Base-by-base conservation (phyloP, 192 early-diverging fungal genomes). In the Entophlyctis luteolus region DNA sequence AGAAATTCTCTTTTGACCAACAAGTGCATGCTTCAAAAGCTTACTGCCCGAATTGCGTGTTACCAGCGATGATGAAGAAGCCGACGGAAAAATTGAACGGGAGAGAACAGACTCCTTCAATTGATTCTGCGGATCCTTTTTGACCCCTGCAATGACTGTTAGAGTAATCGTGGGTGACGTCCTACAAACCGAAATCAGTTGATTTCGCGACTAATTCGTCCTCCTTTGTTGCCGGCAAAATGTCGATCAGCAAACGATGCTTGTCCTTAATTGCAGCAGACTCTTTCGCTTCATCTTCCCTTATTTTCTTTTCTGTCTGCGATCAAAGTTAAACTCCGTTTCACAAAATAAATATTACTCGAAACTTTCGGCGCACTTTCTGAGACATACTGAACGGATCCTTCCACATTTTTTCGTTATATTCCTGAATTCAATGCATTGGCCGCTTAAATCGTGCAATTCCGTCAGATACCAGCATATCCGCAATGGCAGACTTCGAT, bases 301-400 rank as follows among this genome's bases (percentile, higher is more conserved):
- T 74, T 16, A 65, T 36, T 53, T 83, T 87, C 45, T 89, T 90
- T 20, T 89, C 87, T 62, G 37, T 47, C 33, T 29, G n/a, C 4
- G 23, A 25, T 29, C 25, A 63, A 33, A 10, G 12, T 23, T 35
- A 56, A 42, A 12, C n/a, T 8, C 10, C 39, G 8, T 2, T 29
- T 3, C 38, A 46, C 29, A 12, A 20, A 35, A 5, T 16, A 27
- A 18, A 29, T 33, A 54, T 28, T 55, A 67, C 71, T 28, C 93
- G 70, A 60, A 95, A 91, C 42, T 78, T 78, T 38, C 82, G 86
- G 5, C 93, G 83, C 38, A 95, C 54, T 38, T 69, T 68, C 60
- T 90, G 85, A 29, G 89, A 93, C 31, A 81, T 73, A 4, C 81
- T 71, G 66, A 93, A 96, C 0, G 91, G 83, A 69, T 96, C 88